A percentile compares a stretch with the other conserved stretches of the same genome.
Evolutionary conservation across 1,284 basidiomycete genomes (phyloP).

Genomic region (Inonotus hispidus): DNA sequence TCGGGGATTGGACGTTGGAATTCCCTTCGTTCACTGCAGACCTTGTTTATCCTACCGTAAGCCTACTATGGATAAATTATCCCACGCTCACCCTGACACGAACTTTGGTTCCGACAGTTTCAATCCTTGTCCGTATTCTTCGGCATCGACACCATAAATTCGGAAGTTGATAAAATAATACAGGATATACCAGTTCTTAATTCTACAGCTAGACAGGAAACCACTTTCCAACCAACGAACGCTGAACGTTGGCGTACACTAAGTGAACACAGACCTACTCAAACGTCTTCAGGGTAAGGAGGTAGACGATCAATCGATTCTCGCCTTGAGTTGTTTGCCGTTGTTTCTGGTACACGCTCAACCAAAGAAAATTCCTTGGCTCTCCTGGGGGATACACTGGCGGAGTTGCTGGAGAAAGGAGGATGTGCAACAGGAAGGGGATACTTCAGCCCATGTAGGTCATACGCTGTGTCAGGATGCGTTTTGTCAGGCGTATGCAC

Average conservation of each 20-base stretch:
- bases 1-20: background rate
- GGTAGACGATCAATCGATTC: background rate
- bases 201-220: too few species aligned
- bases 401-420: background rate
- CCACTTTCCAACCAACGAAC: background rate
- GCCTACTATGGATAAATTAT: background rate
- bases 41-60: background rate
- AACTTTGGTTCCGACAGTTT: background rate
- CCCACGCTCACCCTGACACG: background rate
- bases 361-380: conserved; percentile 1
- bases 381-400: background rate
- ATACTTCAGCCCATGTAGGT: background rate
- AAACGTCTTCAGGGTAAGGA: conserved; percentile 12
- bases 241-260: background rate
- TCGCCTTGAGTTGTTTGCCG: background rate
- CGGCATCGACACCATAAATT: too few species aligned
- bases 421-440: background rate
- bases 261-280: too few species aligned
- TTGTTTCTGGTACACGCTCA: conserved; percentile 23
- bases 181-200: too few species aligned
- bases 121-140: background rate
- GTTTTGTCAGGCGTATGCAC: background rate
- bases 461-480: background rate
- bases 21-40: background rate
- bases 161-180: too few species aligned